phyloP scores from a whole-genome alignment of 106 monocot genomes.

The Acorus gramineus region DNA sequence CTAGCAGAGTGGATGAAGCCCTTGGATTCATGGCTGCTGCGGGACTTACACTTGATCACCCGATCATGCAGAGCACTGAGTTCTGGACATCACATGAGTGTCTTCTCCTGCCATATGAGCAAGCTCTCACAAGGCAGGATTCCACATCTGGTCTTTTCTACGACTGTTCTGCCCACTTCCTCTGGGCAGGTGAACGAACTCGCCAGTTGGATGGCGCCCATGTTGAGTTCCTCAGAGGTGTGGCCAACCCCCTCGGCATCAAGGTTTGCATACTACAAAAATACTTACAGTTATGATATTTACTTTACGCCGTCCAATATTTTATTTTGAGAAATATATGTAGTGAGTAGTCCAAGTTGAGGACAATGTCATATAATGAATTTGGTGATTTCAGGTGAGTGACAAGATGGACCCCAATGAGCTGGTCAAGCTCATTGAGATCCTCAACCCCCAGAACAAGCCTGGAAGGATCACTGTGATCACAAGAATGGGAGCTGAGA shows the following conservation, averaged over 20 bases:
- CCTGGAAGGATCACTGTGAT: conserved; percentile 69
- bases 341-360: no score
- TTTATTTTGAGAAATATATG: no score
- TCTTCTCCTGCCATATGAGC: conserved; percentile 78
- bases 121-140: conserved; percentile 62
- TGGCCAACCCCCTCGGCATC: conserved; percentile 61
- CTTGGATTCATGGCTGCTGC: conserved; percentile 25
- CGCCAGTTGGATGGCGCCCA: conserved; percentile 62
- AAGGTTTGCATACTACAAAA: conserved; percentile 12
- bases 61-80: conserved; percentile 18
- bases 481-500: conserved; percentile 56
- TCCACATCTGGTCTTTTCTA: conserved; percentile 64
- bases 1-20: conserved; percentile 20
- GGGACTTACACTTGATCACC: conserved; percentile 18
- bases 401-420: conserved; percentile 82
- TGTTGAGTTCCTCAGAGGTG: conserved; percentile 59
- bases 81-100: conserved; percentile 46
- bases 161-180: conserved; percentile 70
- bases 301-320: no score
- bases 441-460: conserved; percentile 61
- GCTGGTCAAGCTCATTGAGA: conserved; percentile 69
- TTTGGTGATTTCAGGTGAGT: conserved; percentile 29
- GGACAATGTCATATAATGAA: no score
- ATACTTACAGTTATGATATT: no score
- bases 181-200: conserved; percentile 66